Percentiles rank a stretch among this genome's conserved stretches.
These are phyloP conservation scores for Salix arbutifolia DNA, from an alignment of 345 rosid genomes.

Conservation along the genomic window DNA sequence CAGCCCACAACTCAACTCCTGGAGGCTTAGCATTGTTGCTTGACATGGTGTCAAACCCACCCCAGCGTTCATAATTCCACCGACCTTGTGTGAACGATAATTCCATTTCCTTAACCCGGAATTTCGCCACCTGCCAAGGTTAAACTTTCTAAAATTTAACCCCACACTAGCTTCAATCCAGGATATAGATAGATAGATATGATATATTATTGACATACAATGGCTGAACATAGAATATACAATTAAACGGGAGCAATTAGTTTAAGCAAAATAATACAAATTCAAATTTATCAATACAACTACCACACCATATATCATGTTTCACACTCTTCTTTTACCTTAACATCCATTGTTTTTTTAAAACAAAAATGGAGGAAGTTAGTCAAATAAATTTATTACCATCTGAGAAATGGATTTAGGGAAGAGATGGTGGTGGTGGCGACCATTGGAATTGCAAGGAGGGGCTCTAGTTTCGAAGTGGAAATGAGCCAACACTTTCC, in stretches of 20 bases:
- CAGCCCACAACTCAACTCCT: conserved; percentile 96
- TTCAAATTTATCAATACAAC: not conserved
- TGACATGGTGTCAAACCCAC: conserved; percentile 80
- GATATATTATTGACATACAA: not conserved
- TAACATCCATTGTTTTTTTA: not conserved
- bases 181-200: no score
- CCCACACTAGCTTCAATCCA: not conserved
- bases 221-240: not conserved
- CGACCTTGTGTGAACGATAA: conserved; percentile 97
- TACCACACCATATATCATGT: no score
- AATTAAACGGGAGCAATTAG: not conserved
- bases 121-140: conserved; percentile 63
- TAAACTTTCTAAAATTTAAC: conserved; percentile 9
- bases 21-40: conserved; percentile 92
- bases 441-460: conserved; percentile 60
- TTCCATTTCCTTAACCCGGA: conserved; percentile 81
- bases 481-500: conserved; percentile 77
- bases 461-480: conserved; percentile 69
- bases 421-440: conserved; percentile 88
- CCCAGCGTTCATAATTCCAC: conserved; percentile 97
- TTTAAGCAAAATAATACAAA: not conserved
- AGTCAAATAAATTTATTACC: conserved; percentile 35
- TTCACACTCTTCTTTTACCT: no score
- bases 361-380: not conserved
- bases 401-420: conserved; percentile 95